A percentile compares a stretch with the other conserved stretches of the same genome.
phyloP scores from a whole-genome alignment of 208 protist genomes.

The Trypanosoma cruzi region DNA sequence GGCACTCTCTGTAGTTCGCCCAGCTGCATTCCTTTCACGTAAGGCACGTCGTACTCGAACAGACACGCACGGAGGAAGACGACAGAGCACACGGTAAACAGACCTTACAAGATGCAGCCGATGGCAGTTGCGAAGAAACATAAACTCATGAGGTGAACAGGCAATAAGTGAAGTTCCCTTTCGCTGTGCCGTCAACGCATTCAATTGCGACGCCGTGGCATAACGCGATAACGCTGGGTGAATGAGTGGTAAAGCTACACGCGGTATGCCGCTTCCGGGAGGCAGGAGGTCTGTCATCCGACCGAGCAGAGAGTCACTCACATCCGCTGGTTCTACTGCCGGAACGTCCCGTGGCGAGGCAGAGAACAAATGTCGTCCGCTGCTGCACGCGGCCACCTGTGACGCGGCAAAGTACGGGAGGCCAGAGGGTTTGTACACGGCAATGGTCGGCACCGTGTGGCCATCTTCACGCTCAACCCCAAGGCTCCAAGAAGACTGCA shows the following conservation, averaged over 20 bases:
- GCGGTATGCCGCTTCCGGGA: slow-evolving; percentile 33
- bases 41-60: slow-evolving; percentile 18
- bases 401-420: slow-evolving; percentile 59
- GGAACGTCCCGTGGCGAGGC: neutral
- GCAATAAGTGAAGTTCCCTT: slow-evolving; percentile 66
- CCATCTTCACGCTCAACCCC: neutral
- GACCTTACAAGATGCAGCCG: slow-evolving; percentile 59
- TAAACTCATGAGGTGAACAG: slow-evolving; percentile 35
- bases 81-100: slow-evolving; percentile 69
- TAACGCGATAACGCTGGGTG: slow-evolving; percentile 29
- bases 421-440: slow-evolving; percentile 66
- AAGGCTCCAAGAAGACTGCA: slow-evolving; percentile 35
- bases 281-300: slow-evolving; percentile 46
- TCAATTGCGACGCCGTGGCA: slow-evolving; percentile 36
- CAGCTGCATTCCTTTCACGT: neutral
- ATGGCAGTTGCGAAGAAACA: slow-evolving; percentile 64
- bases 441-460: slow-evolving; percentile 15
- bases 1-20: neutral
- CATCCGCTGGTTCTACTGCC: slow-evolving; percentile 30
- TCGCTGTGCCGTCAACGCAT: slow-evolving; percentile 46
- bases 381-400: slow-evolving; percentile 34
- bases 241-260: slow-evolving; percentile 29
- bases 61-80: slow-evolving; percentile 51
- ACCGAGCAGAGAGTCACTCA: slow-evolving; percentile 55
- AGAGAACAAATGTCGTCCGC: slow-evolving; percentile 12